Base-by-base conservation (phyloP, 2,329 filamentous ascomycete species). In the Furcasterigmium sp. region DNA sequence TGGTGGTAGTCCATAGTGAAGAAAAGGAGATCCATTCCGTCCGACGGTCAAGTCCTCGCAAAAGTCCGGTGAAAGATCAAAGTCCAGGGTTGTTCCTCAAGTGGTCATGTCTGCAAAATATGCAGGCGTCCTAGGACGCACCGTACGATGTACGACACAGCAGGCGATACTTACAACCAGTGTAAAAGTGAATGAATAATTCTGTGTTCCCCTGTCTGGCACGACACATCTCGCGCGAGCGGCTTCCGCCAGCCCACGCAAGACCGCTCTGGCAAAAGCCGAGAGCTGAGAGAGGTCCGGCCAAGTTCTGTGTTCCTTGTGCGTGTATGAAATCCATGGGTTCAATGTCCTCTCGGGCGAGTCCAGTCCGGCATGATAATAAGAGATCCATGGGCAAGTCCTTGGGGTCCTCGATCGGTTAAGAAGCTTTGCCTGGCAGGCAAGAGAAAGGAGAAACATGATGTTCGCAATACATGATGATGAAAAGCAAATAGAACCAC, bases 401-500 rank as follows among this genome's bases (percentile, higher is more conserved):
- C 45, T 36, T 40, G 43, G 46, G n/a, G 35, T 42, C 41, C 26
- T 17, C 15, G 32, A 17, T 18, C 32, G 15, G 32, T 35, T 35
- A 15, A 35, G 32, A 26, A 7, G 36, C 23, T 48, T 42, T 41
- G 48, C 35, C 37, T 44, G 42, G 46, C 39, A 42, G 38, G 36
- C 37, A 37, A 21, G 37, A 48, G 44, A 53, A 58, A 53, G 47
- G 40, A 43, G 40, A 40, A 53, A 64, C 61, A 65, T 48, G 52
- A 56, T 43, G 51, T 51, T 51, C 43, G 51, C 46, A 43, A 46
- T 47, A 61, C 55, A 58, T 51, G 47, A 21, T 54, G 35, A 26
- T 20, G 42, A 58, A 64, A 57, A 62, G 43, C 54, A 63, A 56
- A 68, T 54, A 59, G 58, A 62, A 58, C 57, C 64, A 63, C 67